These are phyloP conservation scores for Xylaria sp. DNA, from an alignment of 2,329 filamentous ascomycete genomes.

Conservation along the genomic window DNA sequence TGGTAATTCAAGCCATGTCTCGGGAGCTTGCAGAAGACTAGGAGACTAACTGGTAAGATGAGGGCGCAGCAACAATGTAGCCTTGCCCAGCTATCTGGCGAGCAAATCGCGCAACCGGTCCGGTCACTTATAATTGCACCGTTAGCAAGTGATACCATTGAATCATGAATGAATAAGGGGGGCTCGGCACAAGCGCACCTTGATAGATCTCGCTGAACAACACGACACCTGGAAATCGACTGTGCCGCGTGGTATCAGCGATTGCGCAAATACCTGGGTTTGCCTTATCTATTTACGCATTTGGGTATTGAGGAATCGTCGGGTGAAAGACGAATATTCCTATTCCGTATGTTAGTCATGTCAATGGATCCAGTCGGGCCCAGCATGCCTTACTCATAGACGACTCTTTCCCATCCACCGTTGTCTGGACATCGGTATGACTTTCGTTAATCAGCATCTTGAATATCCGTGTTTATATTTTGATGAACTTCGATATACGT, in stretches of 20 bases:
- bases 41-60: constrained; percentile 74
- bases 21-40: too few species aligned
- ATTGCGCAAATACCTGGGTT: constrained; percentile 15
- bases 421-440: constrained; percentile 62
- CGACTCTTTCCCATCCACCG: constrained; percentile 64
- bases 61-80: constrained; percentile 91
- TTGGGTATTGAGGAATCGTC: constrained; percentile 83
- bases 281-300: constrained; percentile 68
- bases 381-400: constrained; percentile 60
- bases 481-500: neutral
- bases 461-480: constrained; percentile 25
- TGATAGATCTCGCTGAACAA: constrained; percentile 97
- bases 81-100: constrained; percentile 92
- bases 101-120: constrained; percentile 88
- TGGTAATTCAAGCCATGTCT: too few species aligned
- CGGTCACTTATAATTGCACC: constrained; percentile 72
- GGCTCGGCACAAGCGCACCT: constrained; percentile 69
- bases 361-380: neutral
- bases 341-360: constrained; percentile 52
- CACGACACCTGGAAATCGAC: constrained; percentile 83
- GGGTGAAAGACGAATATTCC: constrained; percentile 93
- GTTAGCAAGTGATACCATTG: constrained; percentile 21
- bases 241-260: constrained; percentile 47
- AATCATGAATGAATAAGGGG: neutral
- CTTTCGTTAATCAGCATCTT: constrained; percentile 67